Base-by-base conservation (phyloP, 2,329 filamentous ascomycete genomes). In the Chrysosporium queenslandicum region DNA sequence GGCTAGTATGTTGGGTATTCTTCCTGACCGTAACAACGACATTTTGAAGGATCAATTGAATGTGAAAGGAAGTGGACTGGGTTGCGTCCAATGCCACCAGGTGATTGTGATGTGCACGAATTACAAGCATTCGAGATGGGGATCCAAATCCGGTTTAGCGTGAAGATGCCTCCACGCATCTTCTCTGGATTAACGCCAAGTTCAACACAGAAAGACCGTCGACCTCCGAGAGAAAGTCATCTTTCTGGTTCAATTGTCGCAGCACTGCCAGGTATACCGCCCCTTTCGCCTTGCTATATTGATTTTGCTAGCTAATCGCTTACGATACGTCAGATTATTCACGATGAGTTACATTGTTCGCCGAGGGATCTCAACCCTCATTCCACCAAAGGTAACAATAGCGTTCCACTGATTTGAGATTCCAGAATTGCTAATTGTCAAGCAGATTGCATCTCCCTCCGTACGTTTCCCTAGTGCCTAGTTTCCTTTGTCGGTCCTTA, bases 361-460 rank as follows among this genome's bases (percentile, higher is more conserved):
- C 76, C 84, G 90, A 77, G 86, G 82, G 80, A 85, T 96, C 70
- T 97, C 92, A 71, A 95, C 94, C 79, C 85, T 98, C 74, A 96
- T 98, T 67, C 94, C 94, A 65, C 92, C 94, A 69, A 98, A 98
- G 89, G 91, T 95, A 78, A 56, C 23, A 46, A 18, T 7, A 29
- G 25, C 48, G 14, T 21, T 34, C 42, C 49, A 52, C 40, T 48
- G 54, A 53, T 53, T 42, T 51, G 56, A 45, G 53, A 56, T 41
- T 47, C 48, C 27, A 20, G 54, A 59, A 40, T 65, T 66, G 60
- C 74, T 77, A 68, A 77, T 62, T 56, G 50, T 8, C 42, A 47
- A 56, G 50, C 65, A 90, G 86, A 80, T 92, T 70, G 86, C 87
- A 64, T 90, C 86, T 69, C 87, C 87, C 60, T 85, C 80, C 77